A percentile compares a stretch with the other conserved stretches of the same genome.
These are phyloP conservation scores for Trametes villosa DNA, from an alignment of 768 basidiomycete genomes.

Conservation along the genomic window DNA sequence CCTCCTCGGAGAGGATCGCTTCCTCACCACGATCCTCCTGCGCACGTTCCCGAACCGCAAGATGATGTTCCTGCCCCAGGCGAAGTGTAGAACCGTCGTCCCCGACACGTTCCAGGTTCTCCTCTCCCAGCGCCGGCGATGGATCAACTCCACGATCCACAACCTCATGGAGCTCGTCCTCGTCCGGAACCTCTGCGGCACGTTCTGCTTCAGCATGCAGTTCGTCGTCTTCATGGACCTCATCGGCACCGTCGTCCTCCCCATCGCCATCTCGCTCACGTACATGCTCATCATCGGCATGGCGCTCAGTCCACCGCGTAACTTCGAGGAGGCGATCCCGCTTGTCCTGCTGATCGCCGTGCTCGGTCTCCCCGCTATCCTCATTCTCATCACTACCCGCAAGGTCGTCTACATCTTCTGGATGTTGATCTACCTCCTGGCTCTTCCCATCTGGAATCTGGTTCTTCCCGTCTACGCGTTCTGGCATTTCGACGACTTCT, in stretches of 20 bases:
- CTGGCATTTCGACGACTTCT: constrained; percentile 99
- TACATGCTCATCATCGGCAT: constrained; percentile 85
- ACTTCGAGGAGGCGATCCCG: constrained; percentile 93
- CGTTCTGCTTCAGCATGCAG: constrained; percentile 99
- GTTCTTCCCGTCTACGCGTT: constrained; percentile 94
- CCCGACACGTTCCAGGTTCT: constrained; percentile 94
- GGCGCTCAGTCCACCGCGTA: constrained; percentile 76
- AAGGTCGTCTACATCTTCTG: constrained; percentile 97
- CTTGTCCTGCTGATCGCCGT: constrained; percentile 87
- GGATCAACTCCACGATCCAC: constrained; percentile 99
- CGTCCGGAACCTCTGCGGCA: constrained; percentile 96
- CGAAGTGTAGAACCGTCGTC: constrained; percentile 91
- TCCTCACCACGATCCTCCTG: constrained; percentile 94
- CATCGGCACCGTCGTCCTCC: constrained; percentile 88
- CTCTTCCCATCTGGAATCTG: constrained; percentile 96
- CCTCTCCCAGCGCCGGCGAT: constrained; percentile 94
- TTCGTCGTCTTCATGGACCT: constrained; percentile 99
- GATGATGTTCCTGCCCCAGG: constrained; percentile 99
- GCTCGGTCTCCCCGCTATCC: constrained; percentile 88
- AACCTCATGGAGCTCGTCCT: constrained; percentile 99
- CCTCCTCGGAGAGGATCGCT: constrained; percentile 97
- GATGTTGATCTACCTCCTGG: constrained; percentile 95
- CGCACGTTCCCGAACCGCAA: constrained; percentile 98
- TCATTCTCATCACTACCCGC: constrained; percentile 92
- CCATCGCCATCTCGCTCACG: constrained; percentile 91